phyloP scores from a whole-genome alignment of 352 stramenopile genomes.

The Phytophthora meadii region DNA sequence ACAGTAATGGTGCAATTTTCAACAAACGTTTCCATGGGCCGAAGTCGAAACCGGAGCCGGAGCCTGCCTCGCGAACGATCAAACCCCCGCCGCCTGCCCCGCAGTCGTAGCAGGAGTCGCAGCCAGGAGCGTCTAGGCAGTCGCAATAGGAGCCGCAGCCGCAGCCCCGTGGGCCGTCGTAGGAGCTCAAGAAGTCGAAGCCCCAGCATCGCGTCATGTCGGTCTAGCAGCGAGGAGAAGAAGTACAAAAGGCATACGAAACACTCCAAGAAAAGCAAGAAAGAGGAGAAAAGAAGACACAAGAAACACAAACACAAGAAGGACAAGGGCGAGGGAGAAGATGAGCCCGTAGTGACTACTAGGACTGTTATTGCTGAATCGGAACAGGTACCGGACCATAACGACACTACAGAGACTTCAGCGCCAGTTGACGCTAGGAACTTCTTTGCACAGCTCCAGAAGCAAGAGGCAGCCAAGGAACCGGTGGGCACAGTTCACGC shows the following conservation, averaged over 20 bases:
- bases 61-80: conserved; percentile 17
- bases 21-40: conserved; percentile 22
- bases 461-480: conserved; percentile 66
- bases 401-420: background rate
- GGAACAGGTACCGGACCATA: background rate
- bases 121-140: conserved; percentile 12
- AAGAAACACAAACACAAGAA: conserved; percentile 44
- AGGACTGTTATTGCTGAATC: background rate
- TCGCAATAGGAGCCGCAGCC: conserved; percentile 6
- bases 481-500: conserved; percentile 68
- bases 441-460: conserved; percentile 75
- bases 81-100: conserved; percentile 3
- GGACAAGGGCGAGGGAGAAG: conserved; percentile 21
- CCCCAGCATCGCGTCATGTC: conserved; percentile 1
- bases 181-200: conserved; percentile 13
- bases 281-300: conserved; percentile 39
- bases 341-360: background rate
- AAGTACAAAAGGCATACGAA: conserved; percentile 26
- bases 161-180: conserved; percentile 15
- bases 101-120: conserved; percentile 23
- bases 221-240: conserved; percentile 14
- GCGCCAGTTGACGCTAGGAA: conserved; percentile 40
- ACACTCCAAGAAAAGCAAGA: conserved; percentile 32
- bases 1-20: conserved; percentile 18
- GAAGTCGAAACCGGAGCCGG: conserved; percentile 27